Conservation (phyloP, 345 rosid genomes). For the Leavenworthia alabamica region DNA sequence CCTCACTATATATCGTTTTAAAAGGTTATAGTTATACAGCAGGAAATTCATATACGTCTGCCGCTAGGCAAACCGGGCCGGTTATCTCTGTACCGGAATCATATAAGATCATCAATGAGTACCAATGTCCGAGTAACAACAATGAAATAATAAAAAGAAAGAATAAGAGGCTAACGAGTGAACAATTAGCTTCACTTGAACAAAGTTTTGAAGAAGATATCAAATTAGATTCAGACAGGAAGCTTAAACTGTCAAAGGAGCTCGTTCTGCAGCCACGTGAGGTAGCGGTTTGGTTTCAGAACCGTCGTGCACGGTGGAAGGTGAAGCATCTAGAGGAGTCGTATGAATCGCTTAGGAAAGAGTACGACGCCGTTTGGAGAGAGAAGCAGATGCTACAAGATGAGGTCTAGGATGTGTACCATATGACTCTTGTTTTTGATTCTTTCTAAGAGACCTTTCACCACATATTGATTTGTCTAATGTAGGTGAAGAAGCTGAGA, state of each 20-base stretch:
- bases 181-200: constrained; percentile 75
- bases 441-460: not conserved
- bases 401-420: too few relatives aligned
- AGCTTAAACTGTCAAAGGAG: constrained; percentile 71
- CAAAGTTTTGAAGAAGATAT: constrained; percentile 79
- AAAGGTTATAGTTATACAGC: constrained; percentile 25
- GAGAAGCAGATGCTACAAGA: constrained; percentile 78
- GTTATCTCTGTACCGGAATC: constrained; percentile 35
- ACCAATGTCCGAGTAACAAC: constrained; percentile 20
- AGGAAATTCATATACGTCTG: constrained; percentile 29
- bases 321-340: constrained; percentile 75
- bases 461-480: not conserved
- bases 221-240: constrained; percentile 79
- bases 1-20: too few relatives aligned
- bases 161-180: constrained; percentile 57
- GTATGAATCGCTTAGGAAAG: constrained; percentile 64
- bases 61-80: constrained; percentile 32
- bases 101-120: constrained; percentile 14
- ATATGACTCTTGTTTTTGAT: not conserved
- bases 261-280: constrained; percentile 89
- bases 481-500: constrained; percentile 28
- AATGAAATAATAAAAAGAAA: constrained; percentile 59
- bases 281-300: constrained; percentile 92
- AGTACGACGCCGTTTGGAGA: constrained; percentile 52
- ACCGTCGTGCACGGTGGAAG: constrained; percentile 84